phyloP scores from a whole-genome alignment of 2,329 filamentous ascomycete genomes.

The Shiraia sp. region DNA sequence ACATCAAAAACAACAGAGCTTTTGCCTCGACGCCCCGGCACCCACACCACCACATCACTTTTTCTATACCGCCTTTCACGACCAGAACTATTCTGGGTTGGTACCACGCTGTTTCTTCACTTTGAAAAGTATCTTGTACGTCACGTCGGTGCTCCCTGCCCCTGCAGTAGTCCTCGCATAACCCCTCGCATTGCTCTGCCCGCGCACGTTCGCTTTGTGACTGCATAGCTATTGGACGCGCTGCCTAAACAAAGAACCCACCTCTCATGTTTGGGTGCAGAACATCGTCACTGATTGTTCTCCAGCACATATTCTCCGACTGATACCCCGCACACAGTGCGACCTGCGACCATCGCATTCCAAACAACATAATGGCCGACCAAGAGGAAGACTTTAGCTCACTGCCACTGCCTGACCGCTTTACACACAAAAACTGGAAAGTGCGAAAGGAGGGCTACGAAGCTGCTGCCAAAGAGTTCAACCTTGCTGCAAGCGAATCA shows the following conservation, averaged over 20 bases:
- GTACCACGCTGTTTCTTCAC: too few relatives aligned
- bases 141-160: conserved; percentile 1
- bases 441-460: conserved; percentile 94
- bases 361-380: conserved; percentile 68
- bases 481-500: conserved; percentile 79
- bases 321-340: conserved; percentile 9
- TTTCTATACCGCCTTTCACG: neutral
- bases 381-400: conserved; percentile 79
- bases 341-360: conserved; percentile 8
- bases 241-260: neutral
- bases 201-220: neutral
- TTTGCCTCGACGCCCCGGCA: neutral
- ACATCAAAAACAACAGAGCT: conserved; percentile 3
- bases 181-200: conserved; percentile 1
- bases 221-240: neutral
- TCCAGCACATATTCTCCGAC: neutral
- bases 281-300: conserved; percentile 9
- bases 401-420: conserved; percentile 77
- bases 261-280: too few relatives aligned
- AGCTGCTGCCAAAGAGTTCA: conserved; percentile 85
- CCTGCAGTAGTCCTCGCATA: conserved; percentile 1
- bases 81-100: too few relatives aligned
- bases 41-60: conserved; percentile 2
- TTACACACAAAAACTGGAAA: conserved; percentile 95
- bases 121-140: conserved; percentile 1